These are phyloP conservation scores for Citrus maxima DNA, from an alignment of 345 rosid genomes.

Conservation along the genomic window DNA sequence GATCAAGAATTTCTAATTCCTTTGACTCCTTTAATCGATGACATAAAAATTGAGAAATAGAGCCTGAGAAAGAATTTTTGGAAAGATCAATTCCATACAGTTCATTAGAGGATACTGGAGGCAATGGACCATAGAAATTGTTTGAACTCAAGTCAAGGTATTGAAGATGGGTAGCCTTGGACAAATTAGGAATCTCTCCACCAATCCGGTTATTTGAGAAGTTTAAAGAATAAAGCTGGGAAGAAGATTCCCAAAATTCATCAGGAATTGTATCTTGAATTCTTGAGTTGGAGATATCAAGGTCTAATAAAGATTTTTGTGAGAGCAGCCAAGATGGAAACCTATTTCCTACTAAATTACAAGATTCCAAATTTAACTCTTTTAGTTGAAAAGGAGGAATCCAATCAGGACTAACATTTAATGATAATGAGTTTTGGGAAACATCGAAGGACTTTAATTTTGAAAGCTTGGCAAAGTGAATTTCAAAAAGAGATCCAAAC, in stretches of 20 bases:
- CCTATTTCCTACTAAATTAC: not conserved
- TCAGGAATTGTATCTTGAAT: not conserved
- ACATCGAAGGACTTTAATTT: not conserved
- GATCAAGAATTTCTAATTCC: slow-evolving; percentile 26
- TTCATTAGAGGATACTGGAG: not conserved
- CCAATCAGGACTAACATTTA: not conserved
- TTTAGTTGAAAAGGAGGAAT: not conserved
- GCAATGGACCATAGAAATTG: slow-evolving; percentile 15
- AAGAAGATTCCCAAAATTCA: not conserved
- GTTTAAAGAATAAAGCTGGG: not conserved
- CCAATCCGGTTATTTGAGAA: slow-evolving; percentile 28
- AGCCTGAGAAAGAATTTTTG: slow-evolving; percentile 35
- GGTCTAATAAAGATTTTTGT: not conserved
- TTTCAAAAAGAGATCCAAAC: slow-evolving; percentile 9
- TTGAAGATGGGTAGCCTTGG: not conserved
- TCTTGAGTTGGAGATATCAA: not conserved
- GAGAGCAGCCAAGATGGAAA: not conserved
- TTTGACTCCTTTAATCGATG: slow-evolving; percentile 5
- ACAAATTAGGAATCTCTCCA: slow-evolving; percentile 24
- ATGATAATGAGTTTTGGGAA: not conserved
- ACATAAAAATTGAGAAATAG: slow-evolving; percentile 22
- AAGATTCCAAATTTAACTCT: not conserved
- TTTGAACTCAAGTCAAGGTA: slow-evolving; percentile 27
- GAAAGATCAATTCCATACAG: slow-evolving; percentile 31
- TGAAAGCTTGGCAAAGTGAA: not conserved